A percentile compares a stretch with the other conserved stretches of the same genome.
These are phyloP conservation scores for Takashimella tepidaria DNA, from an alignment of 1,284 basidiomycete species.

Conservation along the genomic window DNA sequence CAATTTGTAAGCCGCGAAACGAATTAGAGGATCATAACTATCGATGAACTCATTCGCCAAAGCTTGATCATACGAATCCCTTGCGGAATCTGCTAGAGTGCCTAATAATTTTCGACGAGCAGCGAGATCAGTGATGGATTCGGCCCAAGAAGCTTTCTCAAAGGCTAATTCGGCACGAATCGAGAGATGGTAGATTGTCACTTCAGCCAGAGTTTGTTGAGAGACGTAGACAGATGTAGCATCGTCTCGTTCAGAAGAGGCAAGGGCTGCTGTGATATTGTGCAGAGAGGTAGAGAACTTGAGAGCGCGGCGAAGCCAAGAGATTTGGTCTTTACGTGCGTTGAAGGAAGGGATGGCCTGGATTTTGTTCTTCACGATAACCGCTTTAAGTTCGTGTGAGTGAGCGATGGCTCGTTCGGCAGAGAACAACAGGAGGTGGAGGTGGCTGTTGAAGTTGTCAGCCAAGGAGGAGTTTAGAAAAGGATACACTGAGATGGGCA, in stretches of 20 bases:
- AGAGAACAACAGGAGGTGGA: slow-evolving; percentile 79
- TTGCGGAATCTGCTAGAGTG: slow-evolving; percentile 57
- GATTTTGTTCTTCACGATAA: slow-evolving; percentile 21
- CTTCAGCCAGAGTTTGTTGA: slow-evolving; percentile 40
- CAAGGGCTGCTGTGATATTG: slow-evolving; percentile 64
- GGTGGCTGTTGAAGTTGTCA: slow-evolving; percentile 27
- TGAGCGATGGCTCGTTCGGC: slow-evolving; percentile 88
- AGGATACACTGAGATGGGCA: too few relatives aligned
- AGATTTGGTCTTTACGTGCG: slow-evolving; percentile 38
- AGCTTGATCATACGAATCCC: slow-evolving; percentile 76
- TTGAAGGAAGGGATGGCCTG: slow-evolving; percentile 9
- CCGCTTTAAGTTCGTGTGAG: slow-evolving; percentile 68
- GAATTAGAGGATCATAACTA: slow-evolving; percentile 81
- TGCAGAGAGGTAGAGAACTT: slow-evolving; percentile 75
- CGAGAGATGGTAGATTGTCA: slow-evolving; percentile 47
- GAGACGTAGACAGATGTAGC: slow-evolving; percentile 13
- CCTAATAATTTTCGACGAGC: slow-evolving; percentile 67
- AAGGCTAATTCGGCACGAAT: slow-evolving; percentile 49
- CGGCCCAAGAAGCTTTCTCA: slow-evolving; percentile 63
- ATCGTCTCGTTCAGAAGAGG: slow-evolving; percentile 5
- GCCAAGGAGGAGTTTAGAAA: too few relatives aligned
- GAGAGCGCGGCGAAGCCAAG: slow-evolving; percentile 75
- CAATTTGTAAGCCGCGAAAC: slow-evolving; percentile 87
- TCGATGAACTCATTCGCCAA: slow-evolving; percentile 80
- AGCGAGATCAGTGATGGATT: slow-evolving; percentile 69